These are phyloP conservation scores for Neopestalotiopsis rosae DNA, from an alignment of 2,329 filamentous ascomycete species.

Conservation along the genomic window DNA sequence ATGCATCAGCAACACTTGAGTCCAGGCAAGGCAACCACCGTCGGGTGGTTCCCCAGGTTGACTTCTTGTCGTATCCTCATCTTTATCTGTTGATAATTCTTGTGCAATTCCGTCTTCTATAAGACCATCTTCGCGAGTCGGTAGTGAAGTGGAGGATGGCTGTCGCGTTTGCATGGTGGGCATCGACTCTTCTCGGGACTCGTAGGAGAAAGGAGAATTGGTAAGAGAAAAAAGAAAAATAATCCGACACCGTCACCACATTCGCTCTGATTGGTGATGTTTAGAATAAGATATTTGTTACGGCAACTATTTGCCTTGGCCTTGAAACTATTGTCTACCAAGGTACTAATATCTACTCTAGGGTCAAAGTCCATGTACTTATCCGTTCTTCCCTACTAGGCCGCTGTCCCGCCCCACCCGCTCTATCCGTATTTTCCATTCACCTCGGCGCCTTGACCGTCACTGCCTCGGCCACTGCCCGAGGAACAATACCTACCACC, in stretches of 20 bases:
- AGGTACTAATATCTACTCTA: background rate
- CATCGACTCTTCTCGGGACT: background rate
- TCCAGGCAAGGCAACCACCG: conserved; percentile 43
- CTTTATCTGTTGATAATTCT: background rate
- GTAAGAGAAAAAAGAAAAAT: no score
- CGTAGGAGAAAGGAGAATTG: background rate
- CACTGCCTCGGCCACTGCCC: background rate
- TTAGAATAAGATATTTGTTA: background rate
- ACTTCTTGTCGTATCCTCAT: background rate
- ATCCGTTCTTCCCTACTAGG: conserved; percentile 3
- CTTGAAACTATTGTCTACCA: background rate
- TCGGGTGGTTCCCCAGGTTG: conserved; percentile 17
- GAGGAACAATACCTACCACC: background rate
- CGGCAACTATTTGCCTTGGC: background rate
- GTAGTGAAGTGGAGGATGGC: background rate
- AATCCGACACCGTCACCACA: background rate
- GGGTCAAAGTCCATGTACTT: background rate
- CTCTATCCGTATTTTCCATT: conserved; percentile 10
- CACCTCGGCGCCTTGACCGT: background rate
- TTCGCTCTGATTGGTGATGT: background rate
- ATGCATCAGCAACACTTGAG: conserved; percentile 48
- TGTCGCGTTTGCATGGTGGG: background rate
- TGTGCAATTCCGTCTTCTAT: background rate
- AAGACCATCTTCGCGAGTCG: background rate
- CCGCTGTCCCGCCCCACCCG: conserved; percentile 16